These are phyloP conservation scores for Globisporangium acanthophoron DNA, from an alignment of 352 stramenopile species.

Conservation along the genomic window DNA sequence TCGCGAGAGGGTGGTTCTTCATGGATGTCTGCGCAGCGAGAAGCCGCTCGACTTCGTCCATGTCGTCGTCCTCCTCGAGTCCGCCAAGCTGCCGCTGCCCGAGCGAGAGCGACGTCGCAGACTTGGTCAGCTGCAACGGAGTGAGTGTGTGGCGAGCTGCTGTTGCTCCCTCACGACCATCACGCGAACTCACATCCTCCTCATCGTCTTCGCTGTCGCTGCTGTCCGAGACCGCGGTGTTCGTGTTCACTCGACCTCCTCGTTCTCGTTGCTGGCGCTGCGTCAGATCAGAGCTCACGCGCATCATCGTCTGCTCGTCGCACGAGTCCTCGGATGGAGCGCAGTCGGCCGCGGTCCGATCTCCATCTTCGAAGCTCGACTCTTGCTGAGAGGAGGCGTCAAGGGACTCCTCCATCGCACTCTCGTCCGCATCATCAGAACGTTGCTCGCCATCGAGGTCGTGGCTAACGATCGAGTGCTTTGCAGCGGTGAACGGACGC, in stretches of 20 bases:
- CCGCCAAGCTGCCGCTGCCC: constrained; percentile 1
- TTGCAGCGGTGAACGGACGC: background rate
- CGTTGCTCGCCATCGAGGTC: background rate
- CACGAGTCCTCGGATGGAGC: background rate
- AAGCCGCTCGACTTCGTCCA: constrained; percentile 27
- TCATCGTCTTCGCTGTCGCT: constrained; percentile 1
- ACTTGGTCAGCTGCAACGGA: background rate
- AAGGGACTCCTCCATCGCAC: background rate
- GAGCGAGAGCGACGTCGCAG: background rate
- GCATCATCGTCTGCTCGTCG: background rate
- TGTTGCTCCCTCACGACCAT: background rate
- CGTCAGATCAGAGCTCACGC: background rate
- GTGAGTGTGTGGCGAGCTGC: background rate
- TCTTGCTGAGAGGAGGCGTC: constrained; percentile 1
- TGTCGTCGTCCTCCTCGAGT: constrained; percentile 24
- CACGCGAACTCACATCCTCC: background rate
- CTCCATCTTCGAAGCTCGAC: constrained; percentile 1
- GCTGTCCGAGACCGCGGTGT: constrained; percentile 3
- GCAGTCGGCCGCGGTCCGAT: background rate
- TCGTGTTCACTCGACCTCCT: background rate
- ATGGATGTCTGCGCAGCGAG: constrained; percentile 12
- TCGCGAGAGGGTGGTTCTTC: constrained; percentile 11
- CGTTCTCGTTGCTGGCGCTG: background rate
- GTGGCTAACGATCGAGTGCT: background rate
- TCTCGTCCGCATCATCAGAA: background rate